These are phyloP conservation scores for Phytophthora gonapodyides DNA, from an alignment of 352 stramenopile genomes.

Conservation along the genomic window DNA sequence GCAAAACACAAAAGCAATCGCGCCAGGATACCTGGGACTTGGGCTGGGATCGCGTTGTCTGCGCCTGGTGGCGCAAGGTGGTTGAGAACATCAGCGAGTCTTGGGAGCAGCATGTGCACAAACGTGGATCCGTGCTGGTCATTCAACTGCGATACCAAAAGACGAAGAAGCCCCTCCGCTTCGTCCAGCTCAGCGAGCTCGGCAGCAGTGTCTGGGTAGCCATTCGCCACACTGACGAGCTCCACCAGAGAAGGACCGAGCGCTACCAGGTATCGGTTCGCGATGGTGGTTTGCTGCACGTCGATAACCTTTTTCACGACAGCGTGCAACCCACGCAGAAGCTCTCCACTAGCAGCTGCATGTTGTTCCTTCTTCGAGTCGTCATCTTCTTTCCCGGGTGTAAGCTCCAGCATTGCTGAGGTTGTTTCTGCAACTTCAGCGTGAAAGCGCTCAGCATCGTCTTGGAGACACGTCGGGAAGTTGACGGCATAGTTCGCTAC, in stretches of 20 bases:
- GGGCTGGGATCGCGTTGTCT: conserved; percentile 20
- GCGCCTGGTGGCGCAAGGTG: conserved; percentile 11
- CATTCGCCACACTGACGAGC: conserved; percentile 26
- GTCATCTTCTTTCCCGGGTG: conserved; percentile 11
- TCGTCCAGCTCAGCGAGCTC: conserved; percentile 46
- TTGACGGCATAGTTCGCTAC: conserved; percentile 38
- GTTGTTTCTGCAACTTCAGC: conserved; percentile 32
- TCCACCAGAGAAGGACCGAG: conserved; percentile 50
- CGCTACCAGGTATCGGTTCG: conserved; percentile 50
- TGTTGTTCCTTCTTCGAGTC: conserved; percentile 27
- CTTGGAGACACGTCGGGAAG: conserved; percentile 38
- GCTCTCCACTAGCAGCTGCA: conserved; percentile 24
- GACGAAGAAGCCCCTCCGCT: conserved; percentile 50
- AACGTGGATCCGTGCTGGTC: conserved; percentile 51
- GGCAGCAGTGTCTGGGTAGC: conserved; percentile 27
- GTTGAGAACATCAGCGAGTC: conserved; percentile 47
- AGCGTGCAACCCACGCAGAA: conserved; percentile 42
- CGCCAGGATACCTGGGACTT: conserved; percentile 36
- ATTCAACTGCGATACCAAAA: conserved; percentile 54
- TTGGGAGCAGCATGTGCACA: conserved; percentile 64
- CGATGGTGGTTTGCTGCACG: conserved; percentile 35
- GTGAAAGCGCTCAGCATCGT: conserved; percentile 44
- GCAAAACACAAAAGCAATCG: conserved; percentile 57
- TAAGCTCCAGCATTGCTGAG: conserved; percentile 26
- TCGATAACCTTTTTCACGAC: conserved; percentile 57